These are phyloP conservation scores for Xylaria sp. DNA, from an alignment of 2,329 filamentous ascomycete genomes.

Conservation along the genomic window DNA sequence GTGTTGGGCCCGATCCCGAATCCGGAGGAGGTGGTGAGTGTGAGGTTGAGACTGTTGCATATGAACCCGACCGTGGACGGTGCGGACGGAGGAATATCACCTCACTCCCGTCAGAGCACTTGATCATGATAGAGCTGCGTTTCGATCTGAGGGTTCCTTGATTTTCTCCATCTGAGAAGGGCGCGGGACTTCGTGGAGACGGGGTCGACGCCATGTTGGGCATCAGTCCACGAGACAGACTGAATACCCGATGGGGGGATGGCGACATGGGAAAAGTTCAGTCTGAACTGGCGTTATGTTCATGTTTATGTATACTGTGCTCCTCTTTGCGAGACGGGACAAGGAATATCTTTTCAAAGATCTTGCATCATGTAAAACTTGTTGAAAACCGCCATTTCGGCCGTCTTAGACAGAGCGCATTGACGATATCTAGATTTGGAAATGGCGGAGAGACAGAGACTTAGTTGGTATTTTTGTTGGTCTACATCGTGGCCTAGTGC, in stretches of 20 bases:
- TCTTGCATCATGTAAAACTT: slow-evolving; percentile 24
- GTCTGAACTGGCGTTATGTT: not conserved
- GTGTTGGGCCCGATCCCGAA: not conserved
- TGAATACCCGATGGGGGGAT: not conserved
- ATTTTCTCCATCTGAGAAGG: not conserved
- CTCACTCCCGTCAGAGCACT: slow-evolving; percentile 26
- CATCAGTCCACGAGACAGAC: not conserved
- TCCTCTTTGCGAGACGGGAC: slow-evolving; percentile 13
- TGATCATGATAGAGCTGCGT: slow-evolving; percentile 28
- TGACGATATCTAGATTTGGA: not conserved
- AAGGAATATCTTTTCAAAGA: not conserved
- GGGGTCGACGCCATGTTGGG: slow-evolving; percentile 12
- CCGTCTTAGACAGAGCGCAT: slow-evolving; percentile 30
- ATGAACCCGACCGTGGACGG: slow-evolving; percentile 2
- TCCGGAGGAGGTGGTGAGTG: not conserved
- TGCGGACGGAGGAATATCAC: slow-evolving; percentile 19
- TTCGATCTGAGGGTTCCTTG: slow-evolving; percentile 7
- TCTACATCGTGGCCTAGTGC: not conserved
- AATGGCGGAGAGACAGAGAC: slow-evolving; percentile 33
- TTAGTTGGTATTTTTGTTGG: slow-evolving; percentile 16
- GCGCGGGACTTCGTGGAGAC: not conserved
- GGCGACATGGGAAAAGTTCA: too few relatives aligned
- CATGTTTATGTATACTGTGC: slow-evolving; percentile 22
- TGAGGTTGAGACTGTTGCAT: not conserved
- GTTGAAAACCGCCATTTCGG: not conserved